These are phyloP conservation scores for Globisporangium solare DNA, from an alignment of 352 stramenopile species.

Conservation along the genomic window DNA sequence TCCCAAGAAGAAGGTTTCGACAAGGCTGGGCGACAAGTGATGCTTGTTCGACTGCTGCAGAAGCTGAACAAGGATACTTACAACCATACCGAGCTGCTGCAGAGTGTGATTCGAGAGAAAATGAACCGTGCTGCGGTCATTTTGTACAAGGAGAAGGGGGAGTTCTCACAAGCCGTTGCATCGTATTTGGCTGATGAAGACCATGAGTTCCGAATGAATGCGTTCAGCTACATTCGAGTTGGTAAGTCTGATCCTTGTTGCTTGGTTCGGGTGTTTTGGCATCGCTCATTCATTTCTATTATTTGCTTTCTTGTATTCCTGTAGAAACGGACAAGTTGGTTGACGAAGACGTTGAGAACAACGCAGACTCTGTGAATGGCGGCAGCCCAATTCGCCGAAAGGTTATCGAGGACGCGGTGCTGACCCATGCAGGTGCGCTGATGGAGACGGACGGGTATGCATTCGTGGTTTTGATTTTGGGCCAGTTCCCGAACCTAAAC, in stretches of 20 bases:
- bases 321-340: conserved; percentile 38
- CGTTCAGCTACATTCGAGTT: conserved; percentile 79
- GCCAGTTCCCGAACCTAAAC: conserved; percentile 83
- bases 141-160: conserved; percentile 73
- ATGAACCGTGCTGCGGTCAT: conserved; percentile 83
- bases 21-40: conserved; percentile 71
- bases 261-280: background rate
- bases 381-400: conserved; percentile 44
- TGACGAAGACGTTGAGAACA: conserved; percentile 35
- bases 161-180: conserved; percentile 72
- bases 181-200: conserved; percentile 79
- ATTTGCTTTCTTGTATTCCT: background rate
- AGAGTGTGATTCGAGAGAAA: conserved; percentile 65
- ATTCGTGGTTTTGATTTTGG: conserved; percentile 84
- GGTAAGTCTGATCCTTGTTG: conserved; percentile 11
- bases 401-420: conserved; percentile 72
- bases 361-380: conserved; percentile 15
- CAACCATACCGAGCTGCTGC: conserved; percentile 64
- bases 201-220: conserved; percentile 78
- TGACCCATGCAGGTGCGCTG: conserved; percentile 68
- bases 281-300: background rate
- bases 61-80: conserved; percentile 82
- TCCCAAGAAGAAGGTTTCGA: conserved; percentile 83
- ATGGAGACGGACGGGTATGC: conserved; percentile 88
- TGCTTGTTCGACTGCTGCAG: conserved; percentile 81